Conservation (phyloP, 108 stramenopile species). For the Discostella pseudostelligera region DNA sequence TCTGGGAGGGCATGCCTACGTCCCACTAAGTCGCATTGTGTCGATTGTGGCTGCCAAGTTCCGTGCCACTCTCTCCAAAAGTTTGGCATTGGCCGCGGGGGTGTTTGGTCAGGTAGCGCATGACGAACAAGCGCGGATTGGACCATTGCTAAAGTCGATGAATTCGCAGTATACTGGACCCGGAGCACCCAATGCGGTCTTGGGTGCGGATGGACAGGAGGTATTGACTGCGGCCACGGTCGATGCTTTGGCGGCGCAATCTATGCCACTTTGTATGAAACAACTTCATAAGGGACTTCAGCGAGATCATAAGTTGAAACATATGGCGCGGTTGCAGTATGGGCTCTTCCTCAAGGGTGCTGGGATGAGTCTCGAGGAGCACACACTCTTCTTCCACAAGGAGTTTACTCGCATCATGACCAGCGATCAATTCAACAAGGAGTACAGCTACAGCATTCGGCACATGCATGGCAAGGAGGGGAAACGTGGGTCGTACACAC, state of each 20-base stretch:
- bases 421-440: conserved; percentile 88
- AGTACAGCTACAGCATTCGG: conserved; percentile 93
- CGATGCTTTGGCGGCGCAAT: conserved; percentile 50
- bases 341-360: conserved; percentile 97
- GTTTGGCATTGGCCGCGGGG: conserved; percentile 64
- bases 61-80: conserved; percentile 66
- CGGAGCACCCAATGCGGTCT: conserved; percentile 38
- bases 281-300: conserved; percentile 82
- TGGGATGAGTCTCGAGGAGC: conserved; percentile 92
- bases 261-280: conserved; percentile 97
- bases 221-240: conserved; percentile 71
- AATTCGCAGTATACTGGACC: conserved; percentile 77
- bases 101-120: conserved; percentile 34
- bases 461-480: conserved; percentile 99
- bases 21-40: conserved; percentile 81
- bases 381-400: conserved; percentile 87
- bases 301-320: conserved; percentile 90
- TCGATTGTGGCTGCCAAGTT: conserved; percentile 79
- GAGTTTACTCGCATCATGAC: conserved; percentile 84
- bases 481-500: conserved; percentile 88
- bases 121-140: conserved; percentile 57
- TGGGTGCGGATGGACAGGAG: conserved; percentile 26
- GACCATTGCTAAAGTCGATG: conserved; percentile 82
- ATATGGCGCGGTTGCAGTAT: conserved; percentile 95
- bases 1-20: conserved; percentile 84